These are phyloP conservation scores for Galium porrigens DNA, from an alignment of 305 asterid species.

Conservation along the genomic window DNA sequence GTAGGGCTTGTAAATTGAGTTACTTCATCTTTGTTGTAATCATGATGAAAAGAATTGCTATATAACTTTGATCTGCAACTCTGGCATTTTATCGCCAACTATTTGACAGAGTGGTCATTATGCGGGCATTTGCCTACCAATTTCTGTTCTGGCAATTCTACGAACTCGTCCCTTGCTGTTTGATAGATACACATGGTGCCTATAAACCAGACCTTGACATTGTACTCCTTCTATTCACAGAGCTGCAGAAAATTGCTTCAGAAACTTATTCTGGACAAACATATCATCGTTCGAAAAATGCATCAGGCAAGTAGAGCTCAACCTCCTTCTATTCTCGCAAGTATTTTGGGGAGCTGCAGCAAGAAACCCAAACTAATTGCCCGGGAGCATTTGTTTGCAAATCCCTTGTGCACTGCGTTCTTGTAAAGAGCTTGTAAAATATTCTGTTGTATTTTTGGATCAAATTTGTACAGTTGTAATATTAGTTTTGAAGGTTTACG, in stretches of 20 bases:
- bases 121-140: not conserved
- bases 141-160: not conserved
- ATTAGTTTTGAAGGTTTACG: not conserved
- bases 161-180: conserved; percentile 4
- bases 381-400: conserved; percentile 65
- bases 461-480: not conserved
- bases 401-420: conserved; percentile 43
- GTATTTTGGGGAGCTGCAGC: conserved; percentile 33
- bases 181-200: not conserved
- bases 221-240: conserved; percentile 26
- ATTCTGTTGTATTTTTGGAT: not conserved
- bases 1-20: not conserved
- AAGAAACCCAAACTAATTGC: conserved; percentile 30
- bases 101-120: not conserved
- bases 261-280: conserved; percentile 52
- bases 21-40: not conserved
- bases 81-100: not conserved
- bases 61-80: not conserved
- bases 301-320: conserved; percentile 31
- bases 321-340: conserved; percentile 49
- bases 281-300: conserved; percentile 43
- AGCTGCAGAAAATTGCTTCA: conserved; percentile 68
- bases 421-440: conserved; percentile 23
- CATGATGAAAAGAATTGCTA: not conserved
- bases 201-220: not conserved